Evolutionary conservation across 1,139 yeast species (phyloP).

Genomic region (Suhomyces yuchorum): DNA sequence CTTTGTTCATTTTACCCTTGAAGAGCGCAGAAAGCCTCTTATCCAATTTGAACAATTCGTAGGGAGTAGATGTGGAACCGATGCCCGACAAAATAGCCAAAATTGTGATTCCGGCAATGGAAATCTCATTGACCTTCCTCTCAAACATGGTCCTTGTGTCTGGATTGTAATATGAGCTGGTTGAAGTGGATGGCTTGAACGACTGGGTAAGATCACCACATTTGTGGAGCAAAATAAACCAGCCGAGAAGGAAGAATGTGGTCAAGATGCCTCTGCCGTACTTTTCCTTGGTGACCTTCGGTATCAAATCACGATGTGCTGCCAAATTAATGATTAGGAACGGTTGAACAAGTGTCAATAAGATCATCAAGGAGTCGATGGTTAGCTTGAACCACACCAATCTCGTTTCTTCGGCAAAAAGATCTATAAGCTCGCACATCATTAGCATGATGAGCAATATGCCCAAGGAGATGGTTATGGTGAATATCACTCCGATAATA

Average conservation of each 20-base stretch:
- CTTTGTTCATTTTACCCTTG: background rate
- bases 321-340: constrained; percentile 34
- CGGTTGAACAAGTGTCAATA: constrained; percentile 39
- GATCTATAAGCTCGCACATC: constrained; percentile 40
- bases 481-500: constrained; percentile 32
- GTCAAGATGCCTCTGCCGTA: constrained; percentile 18
- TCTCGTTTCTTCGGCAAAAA: constrained; percentile 25
- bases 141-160: constrained; percentile 34
- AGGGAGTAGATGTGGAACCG: constrained; percentile 72
- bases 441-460: constrained; percentile 37
- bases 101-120: constrained; percentile 69
- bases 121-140: constrained; percentile 57
- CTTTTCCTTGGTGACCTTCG: constrained; percentile 15
- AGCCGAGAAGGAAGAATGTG: constrained; percentile 20
- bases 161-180: constrained; percentile 13
- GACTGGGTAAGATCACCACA: constrained; percentile 40
- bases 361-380: constrained; percentile 35
- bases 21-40: constrained; percentile 9
- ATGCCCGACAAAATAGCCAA: constrained; percentile 75
- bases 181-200: constrained; percentile 25
- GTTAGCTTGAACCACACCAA: constrained; percentile 33
- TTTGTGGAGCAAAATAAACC: constrained; percentile 40
- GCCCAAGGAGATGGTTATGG: constrained; percentile 34
- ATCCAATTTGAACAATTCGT: constrained; percentile 22
- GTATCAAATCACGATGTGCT: constrained; percentile 31